Evolutionary conservation across 495 filamentous ascomycete genomes (phyloP).

Genomic region (Beverwykella pulmonaria): DNA sequence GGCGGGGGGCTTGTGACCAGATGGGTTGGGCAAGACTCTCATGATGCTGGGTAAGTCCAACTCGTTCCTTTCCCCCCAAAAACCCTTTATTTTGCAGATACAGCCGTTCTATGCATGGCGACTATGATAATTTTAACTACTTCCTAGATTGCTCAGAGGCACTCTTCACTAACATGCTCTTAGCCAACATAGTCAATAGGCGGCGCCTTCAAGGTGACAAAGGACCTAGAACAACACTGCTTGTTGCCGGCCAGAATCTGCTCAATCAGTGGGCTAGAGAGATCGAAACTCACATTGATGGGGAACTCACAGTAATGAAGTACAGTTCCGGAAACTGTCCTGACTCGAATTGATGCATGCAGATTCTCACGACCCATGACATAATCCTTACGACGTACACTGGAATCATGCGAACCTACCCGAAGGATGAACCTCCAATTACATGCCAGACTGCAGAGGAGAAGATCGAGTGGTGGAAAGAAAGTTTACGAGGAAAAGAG

Average conservation of each 20-base stretch:
- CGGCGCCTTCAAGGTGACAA: constrained; percentile 21
- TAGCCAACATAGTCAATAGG: constrained; percentile 43
- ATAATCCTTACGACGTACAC: constrained; percentile 56
- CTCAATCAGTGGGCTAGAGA: constrained; percentile 51
- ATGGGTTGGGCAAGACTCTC: constrained; percentile 69
- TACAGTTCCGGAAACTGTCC: constrained; percentile 21
- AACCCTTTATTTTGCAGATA: not conserved
- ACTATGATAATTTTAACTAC: no score
- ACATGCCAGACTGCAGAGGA: constrained; percentile 36
- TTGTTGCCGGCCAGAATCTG: constrained; percentile 53
- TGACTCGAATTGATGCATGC: constrained; percentile 15
- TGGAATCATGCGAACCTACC: constrained; percentile 57
- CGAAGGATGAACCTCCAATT: constrained; percentile 43
- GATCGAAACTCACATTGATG: constrained; percentile 47
- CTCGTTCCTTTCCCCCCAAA: constrained; percentile 40
- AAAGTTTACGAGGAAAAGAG: constrained; percentile 42
- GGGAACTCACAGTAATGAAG: constrained; percentile 13
- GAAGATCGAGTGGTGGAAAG: constrained; percentile 47
- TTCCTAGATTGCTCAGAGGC: no score
- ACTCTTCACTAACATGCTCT: constrained; percentile 8
- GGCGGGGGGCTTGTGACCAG: constrained; percentile 59
- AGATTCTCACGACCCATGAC: constrained; percentile 24
- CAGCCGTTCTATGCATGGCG: no score
- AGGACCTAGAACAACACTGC: constrained; percentile 51
- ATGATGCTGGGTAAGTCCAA: constrained; percentile 56